Percentiles rank a stretch among this genome's conserved stretches.
Conservation (phyloP, 805 yeast species). For the Barnettozyma vustinii region DNA sequence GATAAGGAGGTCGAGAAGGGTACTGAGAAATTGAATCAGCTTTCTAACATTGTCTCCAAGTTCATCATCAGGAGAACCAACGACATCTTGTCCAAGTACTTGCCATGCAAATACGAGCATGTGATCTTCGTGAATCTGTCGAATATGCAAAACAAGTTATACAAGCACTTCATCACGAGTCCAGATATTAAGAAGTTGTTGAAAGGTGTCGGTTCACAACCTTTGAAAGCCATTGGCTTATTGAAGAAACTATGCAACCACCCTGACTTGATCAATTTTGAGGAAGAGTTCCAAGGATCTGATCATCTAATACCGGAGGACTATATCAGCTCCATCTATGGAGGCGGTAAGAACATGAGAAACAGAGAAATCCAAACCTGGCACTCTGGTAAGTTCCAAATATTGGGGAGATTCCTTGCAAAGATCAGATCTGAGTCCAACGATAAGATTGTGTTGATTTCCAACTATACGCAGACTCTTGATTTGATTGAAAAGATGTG, state of each 20-base stretch:
- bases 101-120: constrained; percentile 95
- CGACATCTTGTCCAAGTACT: constrained; percentile 86
- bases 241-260: constrained; percentile 91
- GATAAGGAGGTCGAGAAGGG: constrained; percentile 73
- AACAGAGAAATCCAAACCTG: constrained; percentile 70
- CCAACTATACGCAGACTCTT: constrained; percentile 91
- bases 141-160: constrained; percentile 68
- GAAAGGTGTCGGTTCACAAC: constrained; percentile 71
- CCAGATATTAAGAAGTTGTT: constrained; percentile 67
- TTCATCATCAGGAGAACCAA: constrained; percentile 94
- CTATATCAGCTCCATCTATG: constrained; percentile 41
- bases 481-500: constrained; percentile 89
- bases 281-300: constrained; percentile 72
- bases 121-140: constrained; percentile 87
- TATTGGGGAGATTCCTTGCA: constrained; percentile 77
- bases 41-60: constrained; percentile 73
- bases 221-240: constrained; percentile 83
- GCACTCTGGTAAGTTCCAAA: constrained; percentile 81
- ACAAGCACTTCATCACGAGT: constrained; percentile 69
- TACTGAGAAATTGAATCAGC: constrained; percentile 58
- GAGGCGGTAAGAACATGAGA: constrained; percentile 39
- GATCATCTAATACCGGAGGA: constrained; percentile 68
- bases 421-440: constrained; percentile 75
- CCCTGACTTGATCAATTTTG: constrained; percentile 76
- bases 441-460: constrained; percentile 91